phyloP scores from a whole-genome alignment of 2,329 filamentous ascomycete species.

The Fusarium virguliforme region DNA sequence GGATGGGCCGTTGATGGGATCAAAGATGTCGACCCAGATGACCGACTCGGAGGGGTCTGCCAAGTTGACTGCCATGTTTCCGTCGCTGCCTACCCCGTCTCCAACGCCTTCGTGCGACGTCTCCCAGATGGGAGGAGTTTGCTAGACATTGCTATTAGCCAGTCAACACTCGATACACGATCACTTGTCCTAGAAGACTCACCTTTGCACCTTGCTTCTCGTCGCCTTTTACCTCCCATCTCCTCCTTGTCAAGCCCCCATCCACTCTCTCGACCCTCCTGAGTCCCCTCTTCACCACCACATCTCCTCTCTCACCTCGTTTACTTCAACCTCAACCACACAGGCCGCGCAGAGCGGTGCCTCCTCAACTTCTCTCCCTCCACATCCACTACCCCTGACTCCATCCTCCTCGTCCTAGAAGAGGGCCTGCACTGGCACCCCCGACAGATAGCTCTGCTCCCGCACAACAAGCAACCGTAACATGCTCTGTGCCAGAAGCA shows the following conservation, averaged over 20 bases:
- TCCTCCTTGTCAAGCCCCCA: conserved; percentile 63
- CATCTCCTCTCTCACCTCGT: conserved; percentile 51
- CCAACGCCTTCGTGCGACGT: conserved; percentile 6
- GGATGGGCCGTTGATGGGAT: conserved; percentile 64
- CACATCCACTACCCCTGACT: conserved; percentile 12
- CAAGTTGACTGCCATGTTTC: conserved; percentile 31
- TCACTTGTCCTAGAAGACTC: not conserved
- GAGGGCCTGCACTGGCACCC: conserved; percentile 57
- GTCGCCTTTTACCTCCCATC: conserved; percentile 59
- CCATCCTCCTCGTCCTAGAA: conserved; percentile 43
- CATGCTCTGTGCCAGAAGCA: conserved; percentile 73
- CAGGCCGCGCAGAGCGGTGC: conserved; percentile 68
- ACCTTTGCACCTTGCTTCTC: conserved; percentile 28
- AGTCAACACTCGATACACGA: not conserved
- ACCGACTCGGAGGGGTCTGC: conserved; percentile 52
- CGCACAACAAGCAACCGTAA: conserved; percentile 71
- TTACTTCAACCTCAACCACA: conserved; percentile 59
- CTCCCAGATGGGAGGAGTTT: conserved; percentile 23
- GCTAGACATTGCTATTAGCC: conserved; percentile 19
- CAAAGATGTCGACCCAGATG: conserved; percentile 67
- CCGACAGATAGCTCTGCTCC: conserved; percentile 58
- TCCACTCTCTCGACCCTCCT: conserved; percentile 62
- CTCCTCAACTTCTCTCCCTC: conserved; percentile 61
- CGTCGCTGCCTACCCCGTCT: conserved; percentile 28
- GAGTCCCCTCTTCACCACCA: conserved; percentile 62